These are phyloP conservation scores for Trichodelitschia bisporula DNA, from an alignment of 495 filamentous ascomycete genomes.

Conservation along the genomic window DNA sequence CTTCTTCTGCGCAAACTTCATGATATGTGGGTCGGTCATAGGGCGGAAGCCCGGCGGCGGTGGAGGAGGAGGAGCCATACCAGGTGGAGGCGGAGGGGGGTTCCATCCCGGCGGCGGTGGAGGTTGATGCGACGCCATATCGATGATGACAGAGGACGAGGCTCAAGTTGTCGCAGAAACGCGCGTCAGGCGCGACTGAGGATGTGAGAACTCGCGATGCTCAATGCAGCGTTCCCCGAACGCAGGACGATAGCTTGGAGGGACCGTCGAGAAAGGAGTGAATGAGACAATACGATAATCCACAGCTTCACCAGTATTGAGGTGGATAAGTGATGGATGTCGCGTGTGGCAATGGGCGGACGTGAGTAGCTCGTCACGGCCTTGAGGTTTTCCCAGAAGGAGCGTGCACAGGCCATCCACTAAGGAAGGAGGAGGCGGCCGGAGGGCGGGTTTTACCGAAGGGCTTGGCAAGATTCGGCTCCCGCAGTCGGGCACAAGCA, in stretches of 20 bases:
- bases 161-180: too few species aligned
- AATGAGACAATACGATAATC: background rate
- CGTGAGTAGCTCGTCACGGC: too few species aligned
- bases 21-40: conserved; percentile 60
- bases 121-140: conserved; percentile 52
- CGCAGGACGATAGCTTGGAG: background rate
- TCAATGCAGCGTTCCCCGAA: too few species aligned
- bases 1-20: conserved; percentile 96
- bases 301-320: background rate
- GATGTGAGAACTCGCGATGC: too few species aligned
- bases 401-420: too few species aligned
- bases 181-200: too few species aligned
- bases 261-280: background rate
- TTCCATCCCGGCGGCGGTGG: conserved; percentile 56
- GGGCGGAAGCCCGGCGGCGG: conserved; percentile 80
- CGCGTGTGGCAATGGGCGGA: too few species aligned
- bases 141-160: conserved; percentile 5
- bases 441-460: too few species aligned
- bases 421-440: too few species aligned
- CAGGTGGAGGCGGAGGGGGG: conserved; percentile 29
- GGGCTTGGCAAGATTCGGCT: too few species aligned
- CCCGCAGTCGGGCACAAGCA: too few species aligned
- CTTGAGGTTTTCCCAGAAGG: too few species aligned
- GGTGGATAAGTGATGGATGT: background rate
- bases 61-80: conserved; percentile 46